phyloP scores from a whole-genome alignment of 257 asterid species.

The Lavandula angustifolia region DNA sequence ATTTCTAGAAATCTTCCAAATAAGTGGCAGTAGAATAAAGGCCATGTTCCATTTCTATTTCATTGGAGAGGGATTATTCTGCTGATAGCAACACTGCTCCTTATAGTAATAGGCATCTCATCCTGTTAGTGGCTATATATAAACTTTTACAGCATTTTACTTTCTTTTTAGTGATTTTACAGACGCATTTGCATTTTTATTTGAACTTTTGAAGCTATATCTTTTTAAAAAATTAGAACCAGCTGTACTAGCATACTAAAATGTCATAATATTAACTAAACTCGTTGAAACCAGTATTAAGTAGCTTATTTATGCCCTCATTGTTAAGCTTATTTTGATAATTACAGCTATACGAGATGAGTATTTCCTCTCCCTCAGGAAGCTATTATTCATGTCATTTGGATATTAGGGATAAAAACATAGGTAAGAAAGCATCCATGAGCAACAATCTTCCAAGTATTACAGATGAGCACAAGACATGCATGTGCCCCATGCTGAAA shows the following conservation, averaged over 20 bases:
- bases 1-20: not conserved
- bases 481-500: not conserved
- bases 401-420: not conserved
- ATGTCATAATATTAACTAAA: too few relatives aligned
- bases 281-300: not conserved
- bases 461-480: not conserved
- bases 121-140: not conserved
- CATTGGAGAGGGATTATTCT: not conserved
- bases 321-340: not conserved
- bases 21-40: not conserved
- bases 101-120: not conserved
- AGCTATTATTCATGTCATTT: not conserved
- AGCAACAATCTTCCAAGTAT: not conserved
- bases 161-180: too few relatives aligned
- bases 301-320: not conserved
- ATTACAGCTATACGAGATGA: not conserved
- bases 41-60: not conserved
- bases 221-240: not conserved
- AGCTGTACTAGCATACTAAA: not conserved
- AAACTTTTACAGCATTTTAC: too few relatives aligned
- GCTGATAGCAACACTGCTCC: too few relatives aligned
- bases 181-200: not conserved
- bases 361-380: not conserved
- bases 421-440: not conserved
- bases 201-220: not conserved